Base-by-base conservation (phyloP, 2,329 filamentous ascomycete genomes). In the Cordyceps cicadae region DNA sequence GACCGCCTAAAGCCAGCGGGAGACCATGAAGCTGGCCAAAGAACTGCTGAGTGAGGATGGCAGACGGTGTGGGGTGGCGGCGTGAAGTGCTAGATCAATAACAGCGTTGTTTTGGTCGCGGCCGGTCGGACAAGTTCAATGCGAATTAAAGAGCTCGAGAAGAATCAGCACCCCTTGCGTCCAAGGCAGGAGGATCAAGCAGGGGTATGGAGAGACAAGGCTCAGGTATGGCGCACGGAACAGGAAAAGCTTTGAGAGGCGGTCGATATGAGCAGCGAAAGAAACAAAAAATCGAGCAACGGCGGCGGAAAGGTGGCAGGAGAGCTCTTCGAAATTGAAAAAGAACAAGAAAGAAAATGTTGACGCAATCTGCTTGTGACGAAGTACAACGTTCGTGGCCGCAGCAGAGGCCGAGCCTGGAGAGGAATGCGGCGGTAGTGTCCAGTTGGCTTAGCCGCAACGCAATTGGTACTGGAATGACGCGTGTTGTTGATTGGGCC, bases 11-110 rank as follows among this genome's bases (percentile, higher is more conserved):
- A 43, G 61, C 61, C 55, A 37, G 21, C 45, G 52, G 52, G 52
- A 48, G 52, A 62, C 61, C 61, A 62, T 62, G 61, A 59, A 60
- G 55, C 54, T 56, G 54, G 59, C 37, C 59, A 8, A 15, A 41
- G 29, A 45, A 29, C 21, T 50, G 51, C 34, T 54, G 45, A 21
- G 45, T 26, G 45, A 48, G 19, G 51, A 24, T 26, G 34, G 50
- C 49, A 46, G 29, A 29, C 19, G 26, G 29, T 29, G 9, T 39
- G 12, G 3, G 5, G 11, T 39, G 45, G 34, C 34, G 19, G 52
- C 15, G 15, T 32, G 43, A 26, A 32, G n/a, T 46, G 50, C 11
- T 17, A 5, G 19, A 21, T 29, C 34, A 49, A 29, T 8, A 60
- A 17, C n/a, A 39, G 37, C 14, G 43, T 39, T 39, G 50, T 39